Evolutionary conservation across 179 eudicot species (phyloP).

Genomic region (Gypsophila paniculata): DNA sequence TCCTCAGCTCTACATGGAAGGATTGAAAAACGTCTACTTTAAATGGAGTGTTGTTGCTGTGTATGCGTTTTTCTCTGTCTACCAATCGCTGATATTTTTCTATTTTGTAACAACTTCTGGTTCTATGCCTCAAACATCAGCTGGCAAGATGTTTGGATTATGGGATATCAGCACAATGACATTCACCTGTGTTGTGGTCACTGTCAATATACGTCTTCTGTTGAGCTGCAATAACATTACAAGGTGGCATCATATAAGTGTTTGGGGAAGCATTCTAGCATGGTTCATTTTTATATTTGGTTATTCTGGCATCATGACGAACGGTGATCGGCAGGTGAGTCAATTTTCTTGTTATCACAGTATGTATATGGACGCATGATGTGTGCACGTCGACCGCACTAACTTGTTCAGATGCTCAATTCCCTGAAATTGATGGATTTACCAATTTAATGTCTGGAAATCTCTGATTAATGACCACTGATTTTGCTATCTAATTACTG

Average conservation of each 20-base stretch:
- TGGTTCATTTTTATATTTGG: conserved; percentile 77
- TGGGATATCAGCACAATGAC: conserved; percentile 99
- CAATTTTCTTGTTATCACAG: not conserved
- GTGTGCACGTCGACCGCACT: too few species aligned
- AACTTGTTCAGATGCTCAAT: too few species aligned
- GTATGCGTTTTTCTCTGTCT: conserved; percentile 71
- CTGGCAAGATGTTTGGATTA: conserved; percentile 85
- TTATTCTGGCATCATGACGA: conserved; percentile 67
- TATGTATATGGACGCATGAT: too few species aligned
- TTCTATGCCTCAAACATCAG: conserved; percentile 54
- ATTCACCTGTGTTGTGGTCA: conserved; percentile 72
- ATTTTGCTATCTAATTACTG: not conserved
- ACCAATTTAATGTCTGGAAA: not conserved
- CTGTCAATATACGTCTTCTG: conserved; percentile 89
- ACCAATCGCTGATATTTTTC: conserved; percentile 72
- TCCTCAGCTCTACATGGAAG: conserved; percentile 90
- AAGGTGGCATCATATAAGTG: conserved; percentile 83
- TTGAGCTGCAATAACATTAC: conserved; percentile 84
- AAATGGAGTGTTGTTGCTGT: conserved; percentile 67
- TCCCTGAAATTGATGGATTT: not conserved
- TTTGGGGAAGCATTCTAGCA: conserved; percentile 79
- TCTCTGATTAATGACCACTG: not conserved
- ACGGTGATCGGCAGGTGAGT: conserved; percentile 50
- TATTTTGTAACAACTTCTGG: conserved; percentile 58
- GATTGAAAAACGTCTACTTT: conserved; percentile 66